Evolutionary conservation across 1,284 basidiomycete genomes (phyloP).

Genomic region (Naganishia liquefaciens): DNA sequence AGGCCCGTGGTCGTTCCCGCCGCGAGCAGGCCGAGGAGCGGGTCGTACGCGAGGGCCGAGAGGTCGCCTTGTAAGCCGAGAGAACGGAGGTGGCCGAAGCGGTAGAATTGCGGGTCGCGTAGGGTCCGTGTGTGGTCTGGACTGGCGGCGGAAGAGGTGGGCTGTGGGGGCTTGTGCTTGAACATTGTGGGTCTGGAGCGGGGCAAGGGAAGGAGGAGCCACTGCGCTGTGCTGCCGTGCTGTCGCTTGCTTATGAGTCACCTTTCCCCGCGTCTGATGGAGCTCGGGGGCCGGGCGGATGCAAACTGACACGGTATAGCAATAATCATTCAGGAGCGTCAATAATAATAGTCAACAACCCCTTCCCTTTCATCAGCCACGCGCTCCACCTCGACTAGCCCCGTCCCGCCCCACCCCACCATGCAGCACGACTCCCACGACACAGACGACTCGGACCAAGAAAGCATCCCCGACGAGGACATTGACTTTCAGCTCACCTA

Average conservation of each 20-base stretch:
- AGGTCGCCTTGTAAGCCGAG: conserved; percentile 58
- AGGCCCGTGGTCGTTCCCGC: conserved; percentile 58
- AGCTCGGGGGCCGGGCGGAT: not conserved
- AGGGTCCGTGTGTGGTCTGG: conserved; percentile 51
- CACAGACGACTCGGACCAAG: conserved; percentile 50
- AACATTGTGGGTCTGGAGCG: conserved; percentile 8
- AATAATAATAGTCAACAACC: too few relatives aligned
- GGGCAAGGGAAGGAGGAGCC: not conserved
- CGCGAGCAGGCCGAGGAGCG: conserved; percentile 70
- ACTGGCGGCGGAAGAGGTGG: not conserved
- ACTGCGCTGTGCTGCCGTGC: too few relatives aligned
- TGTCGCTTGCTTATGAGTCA: too few relatives aligned
- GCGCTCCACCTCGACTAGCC: not conserved
- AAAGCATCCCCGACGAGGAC: conserved; percentile 57
- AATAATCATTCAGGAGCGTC: too few relatives aligned
- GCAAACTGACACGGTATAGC: too few relatives aligned
- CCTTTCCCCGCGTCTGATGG: too few relatives aligned
- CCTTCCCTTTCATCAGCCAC: not conserved
- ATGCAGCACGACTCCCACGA: conserved; percentile 43
- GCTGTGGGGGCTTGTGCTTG: conserved; percentile 8
- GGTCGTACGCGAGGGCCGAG: conserved; percentile 67
- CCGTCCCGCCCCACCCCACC: not conserved
- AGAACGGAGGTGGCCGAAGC: conserved; percentile 50
- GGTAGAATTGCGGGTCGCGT: conserved; percentile 49
- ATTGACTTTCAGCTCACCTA: conserved; percentile 59